Percentiles rank a stretch among this genome's conserved stretches.
Evolutionary conservation across 2,329 filamentous ascomycete species (phyloP).

Genomic region (Monascus ruber): DNA sequence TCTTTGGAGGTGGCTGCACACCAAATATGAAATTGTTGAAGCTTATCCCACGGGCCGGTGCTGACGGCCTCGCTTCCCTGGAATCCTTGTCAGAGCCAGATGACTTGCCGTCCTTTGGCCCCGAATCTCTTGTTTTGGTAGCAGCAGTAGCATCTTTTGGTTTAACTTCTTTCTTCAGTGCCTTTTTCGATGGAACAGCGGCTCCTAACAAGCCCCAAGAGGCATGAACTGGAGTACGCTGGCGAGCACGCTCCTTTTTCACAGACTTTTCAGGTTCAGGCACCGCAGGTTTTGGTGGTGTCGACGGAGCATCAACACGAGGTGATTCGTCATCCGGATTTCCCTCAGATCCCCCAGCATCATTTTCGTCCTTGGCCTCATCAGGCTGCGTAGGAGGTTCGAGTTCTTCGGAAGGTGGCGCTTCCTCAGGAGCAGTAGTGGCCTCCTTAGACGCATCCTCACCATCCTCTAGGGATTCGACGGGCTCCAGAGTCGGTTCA

Average conservation of each 20-base stretch:
- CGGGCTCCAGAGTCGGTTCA: constrained; percentile 5
- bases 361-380: constrained; percentile 15
- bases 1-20: constrained; percentile 46
- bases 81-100: constrained; percentile 63
- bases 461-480: background rate
- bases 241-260: constrained; percentile 67
- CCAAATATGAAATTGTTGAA: constrained; percentile 55
- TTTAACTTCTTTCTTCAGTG: constrained; percentile 39
- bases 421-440: constrained; percentile 36
- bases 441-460: constrained; percentile 31
- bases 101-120: constrained; percentile 50
- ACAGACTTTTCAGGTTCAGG: constrained; percentile 42
- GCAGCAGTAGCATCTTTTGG: constrained; percentile 23
- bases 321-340: background rate
- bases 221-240: constrained; percentile 52
- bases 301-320: constrained; percentile 31
- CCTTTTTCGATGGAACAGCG: constrained; percentile 36
- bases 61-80: constrained; percentile 41
- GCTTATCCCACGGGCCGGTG: constrained; percentile 47
- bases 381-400: constrained; percentile 7
- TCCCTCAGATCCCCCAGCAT: constrained; percentile 4
- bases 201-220: constrained; percentile 70
- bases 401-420: constrained; percentile 7
- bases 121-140: constrained; percentile 48
- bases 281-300: constrained; percentile 38